These are phyloP conservation scores for Lomentospora prolificans DNA, from an alignment of 2,329 filamentous ascomycete genomes.

Conservation along the genomic window DNA sequence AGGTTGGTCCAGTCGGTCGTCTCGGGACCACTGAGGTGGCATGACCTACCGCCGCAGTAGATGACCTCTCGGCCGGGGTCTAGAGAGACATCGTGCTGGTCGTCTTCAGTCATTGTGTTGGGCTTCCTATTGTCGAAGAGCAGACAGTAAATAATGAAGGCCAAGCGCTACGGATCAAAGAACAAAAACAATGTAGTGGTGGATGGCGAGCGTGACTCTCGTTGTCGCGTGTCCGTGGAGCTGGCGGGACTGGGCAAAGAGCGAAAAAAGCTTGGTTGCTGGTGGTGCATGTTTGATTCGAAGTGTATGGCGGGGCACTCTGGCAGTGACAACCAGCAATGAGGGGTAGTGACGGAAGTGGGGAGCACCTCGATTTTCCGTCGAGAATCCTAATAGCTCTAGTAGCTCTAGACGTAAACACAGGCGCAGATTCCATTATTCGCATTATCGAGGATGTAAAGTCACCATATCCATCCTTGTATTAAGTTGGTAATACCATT, in stretches of 20 bases:
- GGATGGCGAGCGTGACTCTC: not conserved
- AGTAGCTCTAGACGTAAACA: too few species aligned
- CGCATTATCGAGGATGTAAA: too few species aligned
- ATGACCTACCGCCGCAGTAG: slow-evolving; percentile 45
- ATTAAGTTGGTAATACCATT: too few species aligned
- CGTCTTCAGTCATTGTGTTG: slow-evolving; percentile 41
- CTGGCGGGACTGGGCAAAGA: not conserved
- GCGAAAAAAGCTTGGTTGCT: not conserved
- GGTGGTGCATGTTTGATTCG: not conserved
- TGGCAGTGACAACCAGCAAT: not conserved
- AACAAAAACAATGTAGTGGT: not conserved
- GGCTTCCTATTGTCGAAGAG: not conserved
- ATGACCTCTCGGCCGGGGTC: slow-evolving; percentile 33
- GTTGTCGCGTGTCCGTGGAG: not conserved
- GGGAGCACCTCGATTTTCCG: not conserved
- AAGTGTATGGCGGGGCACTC: slow-evolving; percentile 4
- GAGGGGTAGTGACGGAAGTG: slow-evolving; percentile 8
- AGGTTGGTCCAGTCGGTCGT: too few species aligned
- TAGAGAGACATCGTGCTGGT: slow-evolving; percentile 40
- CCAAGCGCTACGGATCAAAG: too few species aligned
- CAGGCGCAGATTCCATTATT: too few species aligned
- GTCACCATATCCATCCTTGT: too few species aligned
- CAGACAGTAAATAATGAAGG: not conserved
- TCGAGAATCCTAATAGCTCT: not conserved
- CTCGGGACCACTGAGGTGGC: not conserved